Evolutionary conservation across 257 asterid genomes (phyloP).

Genomic region (Petunia secreta): DNA sequence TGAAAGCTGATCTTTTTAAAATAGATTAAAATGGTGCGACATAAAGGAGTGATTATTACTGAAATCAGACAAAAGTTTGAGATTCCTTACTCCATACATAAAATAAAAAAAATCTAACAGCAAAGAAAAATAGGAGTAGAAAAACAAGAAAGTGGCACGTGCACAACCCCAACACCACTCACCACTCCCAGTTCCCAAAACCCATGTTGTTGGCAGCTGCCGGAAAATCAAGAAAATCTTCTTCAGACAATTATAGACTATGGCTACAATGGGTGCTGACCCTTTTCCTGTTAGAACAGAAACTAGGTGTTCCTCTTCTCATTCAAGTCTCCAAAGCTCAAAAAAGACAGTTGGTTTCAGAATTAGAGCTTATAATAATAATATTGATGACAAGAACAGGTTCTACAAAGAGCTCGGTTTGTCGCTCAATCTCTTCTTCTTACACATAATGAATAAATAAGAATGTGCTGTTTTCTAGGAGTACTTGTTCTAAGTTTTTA

Average conservation of each 20-base stretch:
- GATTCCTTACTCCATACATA: too few relatives aligned
- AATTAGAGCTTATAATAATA: slow-evolving; percentile 59
- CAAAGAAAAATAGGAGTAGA: not conserved
- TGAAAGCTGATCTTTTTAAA: too few relatives aligned
- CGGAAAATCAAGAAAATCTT: not conserved
- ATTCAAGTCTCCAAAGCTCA: slow-evolving; percentile 14
- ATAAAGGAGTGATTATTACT: too few relatives aligned
- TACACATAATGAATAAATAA: too few relatives aligned
- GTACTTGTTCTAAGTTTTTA: too few relatives aligned
- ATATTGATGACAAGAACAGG: slow-evolving; percentile 51
- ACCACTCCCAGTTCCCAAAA: not conserved
- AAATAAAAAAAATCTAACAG: too few relatives aligned
- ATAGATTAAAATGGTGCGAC: too few relatives aligned
- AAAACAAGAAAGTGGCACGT: not conserved
- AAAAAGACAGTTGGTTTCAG: slow-evolving; percentile 23
- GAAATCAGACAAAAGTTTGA: too few relatives aligned
- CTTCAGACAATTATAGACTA: not conserved
- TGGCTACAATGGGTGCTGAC: slow-evolving; percentile 58
- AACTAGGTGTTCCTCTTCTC: slow-evolving; percentile 26
- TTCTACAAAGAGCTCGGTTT: slow-evolving; percentile 72
- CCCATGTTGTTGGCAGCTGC: slow-evolving; percentile 22
- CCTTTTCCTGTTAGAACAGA: slow-evolving; percentile 22
- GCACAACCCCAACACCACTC: slow-evolving; percentile 27
- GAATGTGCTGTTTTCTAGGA: too few relatives aligned
- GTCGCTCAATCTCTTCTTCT: slow-evolving; percentile 27